Evolutionary conservation across 371 early-diverging fungal species (phyloP).

Genomic region (Parasitella parasitica): DNA sequence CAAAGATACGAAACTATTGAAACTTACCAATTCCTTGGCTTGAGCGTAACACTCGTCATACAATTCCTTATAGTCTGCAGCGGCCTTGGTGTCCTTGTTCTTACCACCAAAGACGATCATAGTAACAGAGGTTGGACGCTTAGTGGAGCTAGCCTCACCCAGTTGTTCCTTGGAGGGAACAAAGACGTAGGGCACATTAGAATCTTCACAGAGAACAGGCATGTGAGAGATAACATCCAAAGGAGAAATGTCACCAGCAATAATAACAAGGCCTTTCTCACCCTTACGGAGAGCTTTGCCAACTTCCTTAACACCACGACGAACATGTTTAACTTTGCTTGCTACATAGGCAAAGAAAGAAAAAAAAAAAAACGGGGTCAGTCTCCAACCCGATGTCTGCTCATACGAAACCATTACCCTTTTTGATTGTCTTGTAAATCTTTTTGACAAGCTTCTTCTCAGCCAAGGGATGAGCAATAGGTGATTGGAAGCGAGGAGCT

Average conservation of each 20-base stretch:
- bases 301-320: conserved; percentile 97
- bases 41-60: conserved; percentile 74
- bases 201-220: conserved; percentile 97
- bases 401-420: no score
- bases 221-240: conserved; percentile 97
- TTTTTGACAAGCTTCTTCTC: conserved; percentile 90
- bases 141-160: conserved; percentile 88
- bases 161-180: conserved; percentile 93
- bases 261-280: conserved; percentile 90
- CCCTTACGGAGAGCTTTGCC: conserved; percentile 95
- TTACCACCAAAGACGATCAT: conserved; percentile 87
- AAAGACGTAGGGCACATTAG: conserved; percentile 93
- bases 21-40: conserved; percentile 67
- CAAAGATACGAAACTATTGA: neutral
- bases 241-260: conserved; percentile 97
- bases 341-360: conserved; percentile 56
- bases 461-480: conserved; percentile 94
- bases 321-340: conserved; percentile 85
- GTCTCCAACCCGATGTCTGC: no score
- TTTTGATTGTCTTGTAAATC: conserved; percentile 88
- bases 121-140: conserved; percentile 91
- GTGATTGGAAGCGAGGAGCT: conserved; percentile 52
- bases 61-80: conserved; percentile 81
- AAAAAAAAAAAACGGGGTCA: no score
- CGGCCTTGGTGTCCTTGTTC: conserved; percentile 64